Evolutionary conservation across 768 basidiomycete genomes (phyloP), one percentile per base, ranked within the genome.

Genomic region (Tylopilus balloui): DNA sequence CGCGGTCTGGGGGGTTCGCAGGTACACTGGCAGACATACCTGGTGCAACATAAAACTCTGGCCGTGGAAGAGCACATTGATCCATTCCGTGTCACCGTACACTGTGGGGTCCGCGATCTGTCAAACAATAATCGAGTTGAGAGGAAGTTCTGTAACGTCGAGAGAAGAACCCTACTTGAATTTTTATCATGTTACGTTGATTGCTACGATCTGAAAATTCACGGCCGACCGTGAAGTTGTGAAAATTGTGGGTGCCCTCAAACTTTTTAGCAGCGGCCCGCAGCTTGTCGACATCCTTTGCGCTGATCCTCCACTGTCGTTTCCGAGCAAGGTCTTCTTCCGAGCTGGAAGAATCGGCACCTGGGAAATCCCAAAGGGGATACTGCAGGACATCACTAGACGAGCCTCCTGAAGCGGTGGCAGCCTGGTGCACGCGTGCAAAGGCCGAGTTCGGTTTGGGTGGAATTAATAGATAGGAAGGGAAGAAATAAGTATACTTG

Each of bases 21-120:
- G 12, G 19, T 23, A 34, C 29, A 40, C 8, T 39, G 39, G 56
- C 61, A 27, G n/a, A 70, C 76, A 45, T 59, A 93, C 93, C 76
- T 99, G 96, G 67, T 99, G 95, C 46, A 99, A 71, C 96, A 99
- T 98, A 68, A 99, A 99, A 59, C 91, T 93, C 68, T 99, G 96
- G 0, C 95, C 96, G 63, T 98, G 92, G 65, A 96, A 87, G 51
- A 88, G 73, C 17, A 98, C 84, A 38, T 87, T 88, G 37, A 98
- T 81, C 94, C 95, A 98, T 62, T 99, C 95, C 2, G 88, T 94
- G 32, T 84, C 84, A 19, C 89, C 92, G 53, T 92, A 86, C 3
- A 95, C 87, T 4, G 78, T 81, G n/a, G 95, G 94, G 42, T 95
- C 89, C 6, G 78, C 72, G 37, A 94, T 72, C 90, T 92, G 47